phyloP scores from a whole-genome alignment of 176 grass and related monocot genomes.

The Chloris gayana region DNA sequence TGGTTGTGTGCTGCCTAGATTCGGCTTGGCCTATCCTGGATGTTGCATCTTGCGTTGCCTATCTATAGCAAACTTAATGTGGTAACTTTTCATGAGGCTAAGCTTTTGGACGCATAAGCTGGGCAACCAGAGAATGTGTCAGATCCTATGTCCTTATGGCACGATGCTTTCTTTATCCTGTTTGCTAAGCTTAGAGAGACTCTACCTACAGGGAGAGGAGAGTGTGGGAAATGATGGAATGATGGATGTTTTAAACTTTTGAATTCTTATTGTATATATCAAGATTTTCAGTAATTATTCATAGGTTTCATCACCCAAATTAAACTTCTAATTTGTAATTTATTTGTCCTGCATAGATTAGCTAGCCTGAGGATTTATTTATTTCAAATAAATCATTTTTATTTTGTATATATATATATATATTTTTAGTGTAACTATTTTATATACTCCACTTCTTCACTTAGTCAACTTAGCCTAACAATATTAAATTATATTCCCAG shows the following conservation, averaged over 20 bases:
- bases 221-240: background rate
- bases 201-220: background rate
- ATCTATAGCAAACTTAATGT: background rate
- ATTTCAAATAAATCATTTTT: background rate
- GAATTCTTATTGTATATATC: background rate
- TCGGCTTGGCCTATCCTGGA: background rate
- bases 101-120: background rate
- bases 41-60: background rate
- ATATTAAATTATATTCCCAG: background rate
- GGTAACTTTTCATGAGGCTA: background rate
- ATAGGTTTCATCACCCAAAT: background rate
- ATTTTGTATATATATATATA: background rate
- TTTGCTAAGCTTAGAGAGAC: background rate
- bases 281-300: background rate
- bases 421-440: background rate
- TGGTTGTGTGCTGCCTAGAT: background rate
- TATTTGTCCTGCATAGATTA: background rate
- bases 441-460: background rate
- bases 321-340: conserved; percentile 13
- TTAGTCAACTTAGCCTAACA: background rate
- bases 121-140: background rate
- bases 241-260: background rate
- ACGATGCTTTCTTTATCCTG: background rate
- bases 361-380: background rate
- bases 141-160: background rate